phyloP scores from a whole-genome alignment of 495 filamentous ascomycete species.

The Hypoxylon perforatum region DNA sequence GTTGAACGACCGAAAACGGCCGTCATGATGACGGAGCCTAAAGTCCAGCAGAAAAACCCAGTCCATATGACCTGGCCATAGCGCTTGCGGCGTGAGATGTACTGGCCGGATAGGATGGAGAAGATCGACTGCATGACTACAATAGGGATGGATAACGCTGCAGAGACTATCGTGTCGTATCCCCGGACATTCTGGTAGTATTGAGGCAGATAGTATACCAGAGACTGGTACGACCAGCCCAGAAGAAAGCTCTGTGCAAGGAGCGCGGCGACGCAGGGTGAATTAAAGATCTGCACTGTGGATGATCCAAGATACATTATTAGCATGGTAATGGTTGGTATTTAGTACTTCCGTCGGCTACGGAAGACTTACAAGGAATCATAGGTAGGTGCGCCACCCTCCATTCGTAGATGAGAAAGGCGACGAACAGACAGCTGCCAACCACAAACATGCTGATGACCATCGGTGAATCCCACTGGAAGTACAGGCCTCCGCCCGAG shows the following conservation, averaged over 20 bases:
- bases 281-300: constrained; percentile 65
- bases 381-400: constrained; percentile 41
- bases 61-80: constrained; percentile 67
- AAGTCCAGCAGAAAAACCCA: constrained; percentile 63
- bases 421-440: constrained; percentile 56
- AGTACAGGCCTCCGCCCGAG: constrained; percentile 63
- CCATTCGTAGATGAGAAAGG: constrained; percentile 42
- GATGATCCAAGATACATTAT: neutral
- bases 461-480: constrained; percentile 69
- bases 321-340: neutral
- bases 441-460: constrained; percentile 71
- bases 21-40: constrained; percentile 39
- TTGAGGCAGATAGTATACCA: constrained; percentile 61
- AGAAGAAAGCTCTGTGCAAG: constrained; percentile 70
- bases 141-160: constrained; percentile 54
- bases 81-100: constrained; percentile 65
- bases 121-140: constrained; percentile 63
- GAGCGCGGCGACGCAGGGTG: constrained; percentile 59
- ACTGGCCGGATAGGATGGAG: constrained; percentile 66
- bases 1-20: neutral
- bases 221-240: constrained; percentile 67
- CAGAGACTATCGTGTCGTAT: neutral
- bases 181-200: constrained; percentile 56
- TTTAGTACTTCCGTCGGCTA: neutral
- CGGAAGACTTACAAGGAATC: constrained; percentile 59